Base-by-base conservation (phyloP, 306 rosid genomes). In the Geum urbanum region DNA sequence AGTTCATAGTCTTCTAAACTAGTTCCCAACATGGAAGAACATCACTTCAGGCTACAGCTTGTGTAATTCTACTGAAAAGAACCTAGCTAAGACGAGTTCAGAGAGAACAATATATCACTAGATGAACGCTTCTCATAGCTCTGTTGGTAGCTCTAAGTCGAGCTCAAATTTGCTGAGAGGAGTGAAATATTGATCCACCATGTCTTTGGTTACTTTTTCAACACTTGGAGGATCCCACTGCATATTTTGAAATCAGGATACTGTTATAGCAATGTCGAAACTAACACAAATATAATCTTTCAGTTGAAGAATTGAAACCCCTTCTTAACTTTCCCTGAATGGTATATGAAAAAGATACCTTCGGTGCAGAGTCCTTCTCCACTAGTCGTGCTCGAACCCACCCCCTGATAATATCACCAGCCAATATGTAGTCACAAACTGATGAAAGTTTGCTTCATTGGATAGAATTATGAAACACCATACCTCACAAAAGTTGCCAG, bases 141-240 rank as follows among this genome's bases (percentile, higher is more conserved):
- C 79, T 41, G 92, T 87, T 35, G 94, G 96, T 18, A 90, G 82
- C 63, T 87, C 97, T 9, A 94, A 71, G 64, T 80, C 94, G 46
- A 96, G 85, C 84, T 94, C 98, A 51, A 48, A 63, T 58, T 81
- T 88, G 64, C 79, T 83, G 4, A 85, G 67, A 56, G 86, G 90
- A 74, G 77, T 81, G 72, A 92, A 92, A 83, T 86, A 92, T 16
- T 77, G 86, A 70, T 82, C 88, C 75, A 92, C 96, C 98, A 90
- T 85, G 69, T 90, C 97, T 73, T 74, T 51, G 50, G 94, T 84
- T 53, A 92, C 96, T 80, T 77, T 83, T 46, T 86, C 96, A 76
- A 92, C 72, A 20, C 78, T 90, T n/a, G 97, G 96, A 78, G 98
- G 98, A 84, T 92, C 84, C 98, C 98, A 90, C 96, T 90, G 96